phyloP scores from a whole-genome alignment of 2,329 filamentous ascomycete species.

The Xylaria sp. region DNA sequence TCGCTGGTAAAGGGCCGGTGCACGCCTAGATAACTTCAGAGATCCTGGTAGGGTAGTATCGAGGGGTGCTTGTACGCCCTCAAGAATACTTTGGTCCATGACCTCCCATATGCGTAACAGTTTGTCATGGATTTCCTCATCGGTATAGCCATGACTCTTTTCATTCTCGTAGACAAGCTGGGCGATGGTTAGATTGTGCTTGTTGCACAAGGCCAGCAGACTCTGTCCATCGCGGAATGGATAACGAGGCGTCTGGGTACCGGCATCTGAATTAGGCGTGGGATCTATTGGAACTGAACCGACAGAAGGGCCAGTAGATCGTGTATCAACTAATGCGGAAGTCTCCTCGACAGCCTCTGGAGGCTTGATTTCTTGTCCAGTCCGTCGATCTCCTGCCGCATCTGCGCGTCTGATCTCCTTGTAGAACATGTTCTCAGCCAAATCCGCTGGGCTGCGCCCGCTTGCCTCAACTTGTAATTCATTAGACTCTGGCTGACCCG shows the following conservation, averaged over 20 bases:
- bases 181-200: slow-evolving; percentile 58
- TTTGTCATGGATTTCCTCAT: slow-evolving; percentile 55
- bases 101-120: slow-evolving; percentile 56
- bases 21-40: slow-evolving; percentile 53
- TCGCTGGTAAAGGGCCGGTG: slow-evolving; percentile 52
- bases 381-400: slow-evolving; percentile 52
- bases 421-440: slow-evolving; percentile 59
- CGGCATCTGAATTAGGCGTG: slow-evolving; percentile 13
- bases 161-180: slow-evolving; percentile 60
- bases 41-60: slow-evolving; percentile 52
- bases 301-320: slow-evolving; percentile 11
- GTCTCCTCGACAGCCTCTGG: slow-evolving; percentile 36
- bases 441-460: slow-evolving; percentile 50
- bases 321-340: slow-evolving; percentile 21
- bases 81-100: slow-evolving; percentile 57
- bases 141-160: slow-evolving; percentile 56
- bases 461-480: slow-evolving; percentile 34
- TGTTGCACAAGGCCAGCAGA: slow-evolving; percentile 52
- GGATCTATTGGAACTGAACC: slow-evolving; percentile 25
- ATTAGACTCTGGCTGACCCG: slow-evolving; percentile 24
- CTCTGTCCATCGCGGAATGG: slow-evolving; percentile 55
- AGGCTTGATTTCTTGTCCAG: slow-evolving; percentile 50
- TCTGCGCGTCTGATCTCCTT: slow-evolving; percentile 55
- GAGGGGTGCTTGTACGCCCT: slow-evolving; percentile 53
- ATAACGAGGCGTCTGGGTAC: slow-evolving; percentile 48